phyloP scores from a whole-genome alignment of 2,329 filamentous ascomycete genomes.

The Xylariaceae sp. region DNA sequence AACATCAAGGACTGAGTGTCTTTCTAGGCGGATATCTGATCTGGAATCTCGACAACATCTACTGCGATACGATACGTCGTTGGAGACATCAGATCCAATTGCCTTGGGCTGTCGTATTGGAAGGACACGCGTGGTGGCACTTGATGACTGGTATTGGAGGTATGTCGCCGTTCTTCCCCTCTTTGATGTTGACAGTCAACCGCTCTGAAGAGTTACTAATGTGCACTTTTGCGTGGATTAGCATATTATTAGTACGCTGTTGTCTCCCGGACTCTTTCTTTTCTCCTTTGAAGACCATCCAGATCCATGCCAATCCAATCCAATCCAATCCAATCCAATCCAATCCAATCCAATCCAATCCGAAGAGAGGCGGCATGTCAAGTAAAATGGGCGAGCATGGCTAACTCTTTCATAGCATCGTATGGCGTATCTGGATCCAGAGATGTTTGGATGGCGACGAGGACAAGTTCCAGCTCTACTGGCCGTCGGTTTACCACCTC shows the following conservation, averaged over 20 bases:
- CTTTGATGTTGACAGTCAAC: not conserved
- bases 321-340: not conserved
- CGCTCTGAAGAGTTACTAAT: conserved; percentile 13
- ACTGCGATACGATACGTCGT: conserved; percentile 58
- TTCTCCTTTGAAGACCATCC: not conserved
- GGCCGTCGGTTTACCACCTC: conserved; percentile 56
- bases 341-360: not conserved
- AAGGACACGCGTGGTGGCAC: conserved; percentile 54
- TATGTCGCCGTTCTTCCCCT: conserved; percentile 8
- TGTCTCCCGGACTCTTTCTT: not conserved
- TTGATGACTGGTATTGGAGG: conserved; percentile 69
- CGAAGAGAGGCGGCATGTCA: not conserved
- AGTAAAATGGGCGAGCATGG: not conserved
- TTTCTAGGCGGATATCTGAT: conserved; percentile 71
- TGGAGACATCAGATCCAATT: conserved; percentile 66
- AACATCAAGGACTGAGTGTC: conserved; percentile 51
- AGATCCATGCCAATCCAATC: too few species aligned
- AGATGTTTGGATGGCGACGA: conserved; percentile 69
- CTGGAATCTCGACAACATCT: conserved; percentile 76
- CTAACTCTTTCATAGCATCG: conserved; percentile 40
- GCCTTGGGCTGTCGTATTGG: conserved; percentile 70
- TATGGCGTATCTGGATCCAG: conserved; percentile 77
- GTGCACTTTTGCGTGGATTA: conserved; percentile 5
- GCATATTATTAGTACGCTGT: conserved; percentile 62
- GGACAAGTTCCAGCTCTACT: conserved; percentile 64